phyloP scores from a whole-genome alignment of 345 rosid species.

The Acer yangbiense region DNA sequence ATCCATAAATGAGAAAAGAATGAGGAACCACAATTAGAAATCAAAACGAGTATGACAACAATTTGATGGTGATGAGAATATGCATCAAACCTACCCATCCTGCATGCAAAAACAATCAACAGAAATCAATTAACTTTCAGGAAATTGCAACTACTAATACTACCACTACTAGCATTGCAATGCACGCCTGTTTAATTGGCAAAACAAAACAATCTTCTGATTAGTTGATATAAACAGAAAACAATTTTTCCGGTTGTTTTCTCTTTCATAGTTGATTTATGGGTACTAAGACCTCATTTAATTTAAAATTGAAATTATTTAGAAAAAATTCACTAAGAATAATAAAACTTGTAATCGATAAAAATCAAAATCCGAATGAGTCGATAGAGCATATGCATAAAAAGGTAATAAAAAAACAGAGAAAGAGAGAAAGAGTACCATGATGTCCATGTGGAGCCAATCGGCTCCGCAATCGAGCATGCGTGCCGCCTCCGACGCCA shows the following conservation, averaged over 20 bases:
- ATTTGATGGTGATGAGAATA: constrained; percentile 7
- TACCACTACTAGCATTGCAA: not conserved
- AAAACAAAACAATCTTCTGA: too few relatives aligned
- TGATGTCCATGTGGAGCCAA: constrained; percentile 99
- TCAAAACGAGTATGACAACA: not conserved
- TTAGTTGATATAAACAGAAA: too few relatives aligned
- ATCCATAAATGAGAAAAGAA: not conserved
- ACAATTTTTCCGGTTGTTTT: too few relatives aligned
- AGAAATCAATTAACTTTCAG: constrained; percentile 4
- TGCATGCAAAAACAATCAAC: constrained; percentile 38
- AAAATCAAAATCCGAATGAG: not conserved
- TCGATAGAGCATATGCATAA: not conserved
- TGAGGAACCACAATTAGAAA: constrained; percentile 24
- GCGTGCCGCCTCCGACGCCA: constrained; percentile 86
- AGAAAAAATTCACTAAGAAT: too few relatives aligned
- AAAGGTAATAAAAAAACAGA: not conserved
- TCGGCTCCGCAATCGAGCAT: constrained; percentile 84
- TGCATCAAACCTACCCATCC: constrained; percentile 67
- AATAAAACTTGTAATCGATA: not conserved
- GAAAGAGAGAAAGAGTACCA: constrained; percentile 45
- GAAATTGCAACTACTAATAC: not conserved
- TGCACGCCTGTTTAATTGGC: not conserved
- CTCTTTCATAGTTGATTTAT: too few relatives aligned
- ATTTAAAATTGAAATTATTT: too few relatives aligned
- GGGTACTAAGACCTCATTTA: too few relatives aligned